Conservation (phyloP, 306 rosid species). For the Sindora glabra region DNA sequence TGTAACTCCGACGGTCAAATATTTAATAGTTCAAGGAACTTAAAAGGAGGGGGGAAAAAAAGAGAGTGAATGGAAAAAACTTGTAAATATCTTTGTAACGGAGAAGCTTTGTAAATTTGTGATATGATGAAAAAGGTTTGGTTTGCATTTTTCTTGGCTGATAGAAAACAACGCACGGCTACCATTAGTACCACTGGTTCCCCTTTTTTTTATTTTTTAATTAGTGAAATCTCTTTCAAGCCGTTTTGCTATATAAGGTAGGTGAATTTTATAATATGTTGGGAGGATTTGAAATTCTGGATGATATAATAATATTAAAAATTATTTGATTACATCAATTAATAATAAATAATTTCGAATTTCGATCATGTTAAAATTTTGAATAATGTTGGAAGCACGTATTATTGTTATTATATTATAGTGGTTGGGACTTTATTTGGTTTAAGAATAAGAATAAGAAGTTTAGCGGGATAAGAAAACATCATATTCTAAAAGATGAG, state of each 20-base stretch:
- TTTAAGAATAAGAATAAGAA: background rate
- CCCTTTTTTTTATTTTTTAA: background rate
- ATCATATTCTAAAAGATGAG: background rate
- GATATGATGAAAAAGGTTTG: constrained; percentile 20
- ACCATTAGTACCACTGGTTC: background rate
- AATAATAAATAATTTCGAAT: no score
- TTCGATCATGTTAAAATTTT: no score
- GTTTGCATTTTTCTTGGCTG: constrained; percentile 22
- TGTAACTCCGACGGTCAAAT: background rate
- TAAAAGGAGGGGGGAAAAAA: background rate
- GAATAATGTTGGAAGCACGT: no score
- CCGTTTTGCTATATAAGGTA: background rate
- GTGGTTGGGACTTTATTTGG: background rate
- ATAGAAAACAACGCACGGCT: background rate
- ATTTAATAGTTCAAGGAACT: background rate
- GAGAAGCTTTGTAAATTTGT: constrained; percentile 42
- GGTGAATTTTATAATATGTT: no score
- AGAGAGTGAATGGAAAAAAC: background rate
- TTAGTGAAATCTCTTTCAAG: background rate
- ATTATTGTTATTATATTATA: background rate
- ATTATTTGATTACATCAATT: no score
- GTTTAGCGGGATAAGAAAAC: background rate
- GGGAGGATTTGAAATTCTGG: no score
- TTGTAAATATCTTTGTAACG: constrained; percentile 50
- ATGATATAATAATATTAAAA: no score